Evolutionary conservation across 2,329 filamentous ascomycete species (phyloP), one percentile per base, ranked within the genome.

Genomic region (Talaromyces sp.): DNA sequence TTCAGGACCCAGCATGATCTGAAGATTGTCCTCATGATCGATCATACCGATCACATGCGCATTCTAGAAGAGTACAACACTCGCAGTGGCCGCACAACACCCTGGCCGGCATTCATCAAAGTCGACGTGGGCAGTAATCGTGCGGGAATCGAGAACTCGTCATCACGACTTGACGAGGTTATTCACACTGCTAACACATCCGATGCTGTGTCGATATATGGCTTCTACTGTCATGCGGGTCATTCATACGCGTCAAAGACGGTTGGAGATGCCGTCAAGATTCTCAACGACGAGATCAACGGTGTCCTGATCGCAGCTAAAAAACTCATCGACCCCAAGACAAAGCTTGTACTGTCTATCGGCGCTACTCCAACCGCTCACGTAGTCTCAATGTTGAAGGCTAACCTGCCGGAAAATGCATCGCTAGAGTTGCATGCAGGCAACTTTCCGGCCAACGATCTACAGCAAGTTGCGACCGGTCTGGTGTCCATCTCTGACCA

Each of bases 141-240:
- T 39, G 77, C 78, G 3, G 77, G 77, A 1, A 66, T 79, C 16
- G 67, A 68, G 5, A 65, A 70, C 1, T 68, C 69, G 22, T 74
- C 74, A 3, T 52, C 71, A 1, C 68, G 68, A 3, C 69, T 79
- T 0, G 64, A 68, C 6, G 57, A 62, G 1, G 62, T 79, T 4
- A 71, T 79, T 24, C 60, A 70, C 7, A 67, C 68, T 13, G 74
- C 70, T 0, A 69, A 74, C 59, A 62, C 65, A 11, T 78, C 74
- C 0, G n/a, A 72, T 0, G 70, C 70, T 0, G 73, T 76, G 14
- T 66, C 64, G 2, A 69, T 79, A n/a, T 70, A 75, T 57, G 77
- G 77, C 2, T 77, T 79, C 43, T 79, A 79, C 64, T 77, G 75
- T 58, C 77, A 79, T 58, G 76, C 77, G 0, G 75, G 76, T 0